These are phyloP conservation scores for Trichosporon coremiiforme DNA, from an alignment of 1,284 basidiomycete genomes.

Conservation along the genomic window DNA sequence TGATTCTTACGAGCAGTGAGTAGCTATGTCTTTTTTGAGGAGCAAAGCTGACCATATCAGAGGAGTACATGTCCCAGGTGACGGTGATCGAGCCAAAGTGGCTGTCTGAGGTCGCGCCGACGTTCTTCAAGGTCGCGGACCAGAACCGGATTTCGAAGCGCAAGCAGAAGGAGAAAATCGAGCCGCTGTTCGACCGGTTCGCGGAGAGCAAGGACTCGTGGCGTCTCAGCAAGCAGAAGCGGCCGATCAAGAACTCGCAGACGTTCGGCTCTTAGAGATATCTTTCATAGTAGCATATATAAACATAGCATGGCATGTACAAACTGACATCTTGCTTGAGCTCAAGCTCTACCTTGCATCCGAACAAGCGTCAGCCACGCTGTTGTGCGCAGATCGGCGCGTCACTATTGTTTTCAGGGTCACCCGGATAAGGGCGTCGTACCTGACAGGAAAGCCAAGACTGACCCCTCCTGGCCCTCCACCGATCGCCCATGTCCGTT, in stretches of 20 bases:
- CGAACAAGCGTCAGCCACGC: too few species aligned
- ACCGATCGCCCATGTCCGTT: background rate
- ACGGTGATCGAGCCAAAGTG: constrained; percentile 98
- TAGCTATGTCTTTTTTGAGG: constrained; percentile 12
- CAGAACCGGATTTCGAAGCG: constrained; percentile 94
- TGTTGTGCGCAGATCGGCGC: background rate
- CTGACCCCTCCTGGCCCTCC: background rate
- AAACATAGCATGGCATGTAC: constrained; percentile 12
- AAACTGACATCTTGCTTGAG: background rate
- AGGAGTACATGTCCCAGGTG: constrained; percentile 91
- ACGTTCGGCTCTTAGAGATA: constrained; percentile 37
- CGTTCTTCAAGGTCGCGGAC: constrained; percentile 95
- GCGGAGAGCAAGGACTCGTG: constrained; percentile 59
- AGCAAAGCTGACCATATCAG: constrained; percentile 33
- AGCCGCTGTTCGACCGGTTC: constrained; percentile 64
- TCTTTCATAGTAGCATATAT: constrained; percentile 9
- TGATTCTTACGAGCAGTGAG: constrained; percentile 69
- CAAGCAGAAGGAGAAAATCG: constrained; percentile 96
- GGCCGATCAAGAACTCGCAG: constrained; percentile 51
- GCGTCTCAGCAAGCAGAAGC: constrained; percentile 54
- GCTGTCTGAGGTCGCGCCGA: constrained; percentile 94
- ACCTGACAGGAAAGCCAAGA: background rate
- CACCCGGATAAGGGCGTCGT: background rate
- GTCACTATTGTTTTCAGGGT: background rate
- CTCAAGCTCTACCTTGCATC: too few species aligned